Evolutionary conservation across 1,284 basidiomycete genomes (phyloP).

Genomic region (Sanguinoderma infundibulare): DNA sequence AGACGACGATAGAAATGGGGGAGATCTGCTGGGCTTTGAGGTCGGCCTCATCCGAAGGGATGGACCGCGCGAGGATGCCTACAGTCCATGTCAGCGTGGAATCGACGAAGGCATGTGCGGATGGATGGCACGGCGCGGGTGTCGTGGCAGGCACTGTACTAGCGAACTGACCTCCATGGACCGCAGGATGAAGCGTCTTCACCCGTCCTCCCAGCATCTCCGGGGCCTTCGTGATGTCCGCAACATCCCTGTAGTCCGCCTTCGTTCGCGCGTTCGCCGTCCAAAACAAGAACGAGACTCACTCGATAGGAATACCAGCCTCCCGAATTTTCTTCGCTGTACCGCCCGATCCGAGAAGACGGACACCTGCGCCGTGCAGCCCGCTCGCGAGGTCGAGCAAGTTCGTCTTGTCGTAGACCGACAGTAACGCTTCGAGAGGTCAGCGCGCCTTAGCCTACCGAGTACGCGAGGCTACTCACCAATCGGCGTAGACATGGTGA

Average conservation of each 20-base stretch:
- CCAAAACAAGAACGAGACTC: slow-evolving; percentile 37
- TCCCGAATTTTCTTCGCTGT: slow-evolving; percentile 98
- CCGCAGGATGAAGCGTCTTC: slow-evolving; percentile 98
- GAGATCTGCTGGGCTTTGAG: slow-evolving; percentile 82
- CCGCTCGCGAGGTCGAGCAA: slow-evolving; percentile 90
- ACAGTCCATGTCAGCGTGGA: not conserved
- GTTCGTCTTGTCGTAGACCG: slow-evolving; percentile 96
- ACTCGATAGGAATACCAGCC: slow-evolving; percentile 91
- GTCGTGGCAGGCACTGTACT: not conserved
- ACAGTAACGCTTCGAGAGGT: slow-evolving; percentile 74
- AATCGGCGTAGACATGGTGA: slow-evolving; percentile 41
- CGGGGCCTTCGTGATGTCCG: slow-evolving; percentile 97
- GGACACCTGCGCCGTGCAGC: slow-evolving; percentile 82
- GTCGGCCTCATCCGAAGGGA: slow-evolving; percentile 86
- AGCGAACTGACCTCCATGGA: slow-evolving; percentile 84
- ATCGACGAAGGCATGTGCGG: not conserved
- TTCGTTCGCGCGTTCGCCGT: not conserved
- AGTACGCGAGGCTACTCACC: slow-evolving; percentile 30
- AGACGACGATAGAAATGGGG: slow-evolving; percentile 94
- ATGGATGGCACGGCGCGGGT: not conserved
- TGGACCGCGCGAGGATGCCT: slow-evolving; percentile 91
- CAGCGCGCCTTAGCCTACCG: slow-evolving; percentile 3
- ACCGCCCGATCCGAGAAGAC: slow-evolving; percentile 93
- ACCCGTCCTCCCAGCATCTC: slow-evolving; percentile 99
- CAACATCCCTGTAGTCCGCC: slow-evolving; percentile 79